Evolutionary conservation across 441 rosid species (phyloP).

Genomic region (Pelargonium australe): DNA sequence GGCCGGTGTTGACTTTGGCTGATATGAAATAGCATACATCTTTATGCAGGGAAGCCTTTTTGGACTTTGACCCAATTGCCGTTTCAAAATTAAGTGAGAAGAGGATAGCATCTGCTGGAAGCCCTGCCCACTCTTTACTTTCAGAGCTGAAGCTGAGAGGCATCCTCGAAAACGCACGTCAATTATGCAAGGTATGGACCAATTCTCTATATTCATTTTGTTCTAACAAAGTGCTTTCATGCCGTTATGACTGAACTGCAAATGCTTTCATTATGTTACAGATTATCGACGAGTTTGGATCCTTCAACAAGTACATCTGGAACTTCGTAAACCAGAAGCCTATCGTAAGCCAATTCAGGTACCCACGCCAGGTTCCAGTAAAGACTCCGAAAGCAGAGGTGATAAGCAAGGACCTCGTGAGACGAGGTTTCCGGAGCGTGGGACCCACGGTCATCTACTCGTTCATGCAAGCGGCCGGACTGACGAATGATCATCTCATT

Average conservation of each 20-base stretch:
- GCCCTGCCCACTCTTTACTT: background rate
- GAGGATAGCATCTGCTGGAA: background rate
- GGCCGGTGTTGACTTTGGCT: background rate
- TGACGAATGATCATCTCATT: conserved; percentile 19
- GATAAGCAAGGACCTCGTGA: background rate
- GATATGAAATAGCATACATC: background rate
- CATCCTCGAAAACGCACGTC: conserved; percentile 2
- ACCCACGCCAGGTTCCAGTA: conserved; percentile 1
- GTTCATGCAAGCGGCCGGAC: conserved; percentile 9
- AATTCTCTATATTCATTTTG: background rate
- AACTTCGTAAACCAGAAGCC: conserved; percentile 22
- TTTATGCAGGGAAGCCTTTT: conserved; percentile 2
- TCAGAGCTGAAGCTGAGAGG: conserved; percentile 5
- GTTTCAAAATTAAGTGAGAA: conserved; percentile 2
- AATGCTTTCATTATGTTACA: conserved; percentile 3
- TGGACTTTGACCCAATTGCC: background rate
- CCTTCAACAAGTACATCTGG: conserved; percentile 24
- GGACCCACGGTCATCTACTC: conserved; percentile 7
- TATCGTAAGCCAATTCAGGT: conserved; percentile 5
- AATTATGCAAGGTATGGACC: conserved; percentile 1
- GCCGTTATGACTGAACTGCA: background rate
- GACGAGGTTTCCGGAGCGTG: conserved; percentile 5
- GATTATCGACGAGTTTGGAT: conserved; percentile 15
- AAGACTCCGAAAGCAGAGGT: conserved; percentile 4
- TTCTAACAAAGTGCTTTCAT: background rate